A percentile compares a stretch with the other conserved stretches of the same genome.
Evolutionary conservation across 345 rosid species (phyloP).

Genomic region (Salix udensis): DNA sequence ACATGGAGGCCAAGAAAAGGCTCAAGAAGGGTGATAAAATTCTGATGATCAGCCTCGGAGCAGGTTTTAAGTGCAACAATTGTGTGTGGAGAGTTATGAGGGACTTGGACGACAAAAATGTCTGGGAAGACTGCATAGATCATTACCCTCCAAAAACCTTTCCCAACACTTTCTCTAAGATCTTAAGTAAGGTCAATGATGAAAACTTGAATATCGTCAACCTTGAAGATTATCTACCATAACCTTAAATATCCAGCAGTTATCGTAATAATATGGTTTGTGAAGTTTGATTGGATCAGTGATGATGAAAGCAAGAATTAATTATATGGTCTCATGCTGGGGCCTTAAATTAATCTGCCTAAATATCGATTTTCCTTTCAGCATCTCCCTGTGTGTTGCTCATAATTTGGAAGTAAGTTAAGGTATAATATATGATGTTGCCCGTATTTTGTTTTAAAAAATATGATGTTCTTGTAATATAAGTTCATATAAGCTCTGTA

Average conservation of each 20-base stretch:
- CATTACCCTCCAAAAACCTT: constrained; percentile 31
- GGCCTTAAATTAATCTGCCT: too few species aligned
- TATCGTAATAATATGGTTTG: too few species aligned
- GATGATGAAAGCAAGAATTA: too few species aligned
- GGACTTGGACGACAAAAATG: constrained; percentile 28
- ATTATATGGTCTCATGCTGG: too few species aligned
- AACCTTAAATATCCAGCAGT: not conserved
- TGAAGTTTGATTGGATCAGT: too few species aligned
- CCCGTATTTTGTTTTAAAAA: too few species aligned
- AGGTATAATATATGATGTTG: too few species aligned
- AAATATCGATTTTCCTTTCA: too few species aligned
- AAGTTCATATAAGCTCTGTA: too few species aligned
- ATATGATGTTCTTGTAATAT: too few species aligned
- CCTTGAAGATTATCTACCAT: not conserved
- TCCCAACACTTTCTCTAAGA: constrained; percentile 37
- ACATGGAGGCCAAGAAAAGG: constrained; percentile 38
- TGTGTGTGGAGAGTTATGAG: constrained; percentile 30
- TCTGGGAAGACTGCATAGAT: constrained; percentile 50
- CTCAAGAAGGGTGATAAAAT: constrained; percentile 26
- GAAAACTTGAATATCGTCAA: not conserved
- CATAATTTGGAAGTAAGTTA: too few species aligned
- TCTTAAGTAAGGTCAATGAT: constrained; percentile 33
- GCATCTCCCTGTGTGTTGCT: too few species aligned
- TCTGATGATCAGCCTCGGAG: constrained; percentile 30
- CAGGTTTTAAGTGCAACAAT: constrained; percentile 32